Evolutionary conservation across 2,329 filamentous ascomycete species (phyloP).

Genomic region (Fusarium hostae): DNA sequence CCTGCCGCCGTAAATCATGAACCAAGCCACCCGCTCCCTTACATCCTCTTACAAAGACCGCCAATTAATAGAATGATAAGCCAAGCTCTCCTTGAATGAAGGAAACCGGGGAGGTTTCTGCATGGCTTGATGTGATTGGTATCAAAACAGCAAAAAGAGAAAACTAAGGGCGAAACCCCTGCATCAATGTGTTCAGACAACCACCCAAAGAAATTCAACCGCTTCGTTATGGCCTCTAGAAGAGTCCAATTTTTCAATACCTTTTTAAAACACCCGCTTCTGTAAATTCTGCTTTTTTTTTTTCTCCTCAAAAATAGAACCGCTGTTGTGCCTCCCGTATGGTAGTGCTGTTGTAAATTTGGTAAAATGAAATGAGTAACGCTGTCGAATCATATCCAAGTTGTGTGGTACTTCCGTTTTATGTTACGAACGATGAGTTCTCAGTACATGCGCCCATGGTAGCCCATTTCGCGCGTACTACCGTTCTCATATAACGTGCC

Average conservation of each 20-base stretch:
- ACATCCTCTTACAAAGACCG: slow-evolving; percentile 24
- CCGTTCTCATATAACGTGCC: slow-evolving; percentile 59
- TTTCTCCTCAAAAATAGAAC: slow-evolving; percentile 24
- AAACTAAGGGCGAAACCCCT: slow-evolving; percentile 27
- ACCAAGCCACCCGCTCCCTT: slow-evolving; percentile 36
- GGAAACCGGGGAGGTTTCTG: not conserved
- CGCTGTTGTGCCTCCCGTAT: slow-evolving; percentile 37
- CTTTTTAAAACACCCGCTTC: slow-evolving; percentile 28
- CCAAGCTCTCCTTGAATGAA: slow-evolving; percentile 27
- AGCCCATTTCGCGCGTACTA: slow-evolving; percentile 53
- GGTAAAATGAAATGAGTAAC: slow-evolving; percentile 15
- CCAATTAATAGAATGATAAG: slow-evolving; percentile 34
- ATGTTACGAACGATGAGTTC: not conserved
- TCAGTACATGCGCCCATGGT: slow-evolving; percentile 59
- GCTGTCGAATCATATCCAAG: slow-evolving; percentile 14
- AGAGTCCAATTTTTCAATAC: slow-evolving; percentile 28
- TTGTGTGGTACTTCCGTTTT: slow-evolving; percentile 9
- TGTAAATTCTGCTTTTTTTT: slow-evolving; percentile 22
- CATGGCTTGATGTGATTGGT: slow-evolving; percentile 29
- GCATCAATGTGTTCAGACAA: slow-evolving; percentile 40
- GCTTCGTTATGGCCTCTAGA: slow-evolving; percentile 15
- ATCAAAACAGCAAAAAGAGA: slow-evolving; percentile 31
- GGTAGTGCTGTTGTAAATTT: slow-evolving; percentile 34
- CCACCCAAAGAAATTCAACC: slow-evolving; percentile 36
- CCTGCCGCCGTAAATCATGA: slow-evolving; percentile 24